Evolutionary conservation across 129 eudicot species (phyloP).

Genomic region (Erigeron canadensis): DNA sequence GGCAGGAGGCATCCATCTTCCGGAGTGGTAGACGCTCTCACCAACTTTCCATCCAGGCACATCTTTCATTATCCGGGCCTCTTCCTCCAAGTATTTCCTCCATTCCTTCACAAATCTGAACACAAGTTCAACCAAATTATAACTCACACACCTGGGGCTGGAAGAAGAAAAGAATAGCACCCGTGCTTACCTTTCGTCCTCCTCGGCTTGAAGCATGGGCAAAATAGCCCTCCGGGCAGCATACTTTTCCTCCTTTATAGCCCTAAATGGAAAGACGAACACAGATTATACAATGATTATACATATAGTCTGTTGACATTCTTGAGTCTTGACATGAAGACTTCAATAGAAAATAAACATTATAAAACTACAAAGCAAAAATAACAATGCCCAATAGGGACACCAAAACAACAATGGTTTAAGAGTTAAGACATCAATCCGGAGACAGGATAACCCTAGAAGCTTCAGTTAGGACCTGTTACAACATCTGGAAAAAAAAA

Average conservation of each 20-base stretch:
- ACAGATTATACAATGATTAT: background rate
- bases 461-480: background rate
- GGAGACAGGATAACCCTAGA: background rate
- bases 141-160: background rate
- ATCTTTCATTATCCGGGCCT: slow-evolving; percentile 93
- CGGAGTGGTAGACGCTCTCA: slow-evolving; percentile 90
- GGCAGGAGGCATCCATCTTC: slow-evolving; percentile 99
- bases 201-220: slow-evolving; percentile 97
- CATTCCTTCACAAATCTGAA: slow-evolving; percentile 92
- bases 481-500: background rate
- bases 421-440: background rate
- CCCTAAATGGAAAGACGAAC: slow-evolving; percentile 43
- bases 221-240: slow-evolving; percentile 88
- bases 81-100: slow-evolving; percentile 82
- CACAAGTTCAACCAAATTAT: background rate
- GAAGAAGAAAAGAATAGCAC: slow-evolving; percentile 4
- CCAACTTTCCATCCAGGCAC: slow-evolving; percentile 99
- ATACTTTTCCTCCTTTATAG: slow-evolving; percentile 81
- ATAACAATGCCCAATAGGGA: background rate
- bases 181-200: slow-evolving; percentile 77
- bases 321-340: background rate
- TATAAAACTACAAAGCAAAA: background rate
- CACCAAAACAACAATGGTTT: no score
- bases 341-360: background rate
- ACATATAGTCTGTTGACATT: background rate